Evolutionary conservation across 257 asterid species (phyloP), one percentile per base, ranked within the genome.

Genomic region (Gentiana macrophylla): DNA sequence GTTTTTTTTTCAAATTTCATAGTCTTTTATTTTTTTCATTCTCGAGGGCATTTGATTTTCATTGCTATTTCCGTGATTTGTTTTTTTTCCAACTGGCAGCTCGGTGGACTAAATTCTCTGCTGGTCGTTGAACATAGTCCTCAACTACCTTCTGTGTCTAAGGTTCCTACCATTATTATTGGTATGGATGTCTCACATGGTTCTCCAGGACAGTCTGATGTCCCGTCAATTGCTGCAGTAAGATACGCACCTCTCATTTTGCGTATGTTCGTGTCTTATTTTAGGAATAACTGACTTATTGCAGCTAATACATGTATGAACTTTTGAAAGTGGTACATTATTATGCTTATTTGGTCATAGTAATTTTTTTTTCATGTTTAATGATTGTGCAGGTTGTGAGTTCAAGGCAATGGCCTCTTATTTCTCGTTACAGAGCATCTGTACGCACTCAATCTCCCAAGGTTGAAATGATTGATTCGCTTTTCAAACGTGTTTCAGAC

Each of bases 151-250:
- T 1, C 80, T 67, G 77, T 90, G 35, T 86, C 98, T 0, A 86
- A 82, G 67, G 66, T 58, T 56, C 96, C 98, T 11, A 86, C 98
- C 32, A 61, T 86, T 24, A 84, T 90, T 63, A 79, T 90, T 55
- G 98, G 98, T 46, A 90, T 90, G 98, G 98, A 90, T 49, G 98
- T 90, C 5, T 86, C 96, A 0, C 98, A 90, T 57, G 98, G 96
- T 52, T 90, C 98, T 41, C 98, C 98, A 34, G 98, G 98, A 61
- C 94, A 80, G 69, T 86, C 95, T 35, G 97, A 90, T 70, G 37
- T 86, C 32, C 97, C 97, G 2, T 90, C 97, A 35, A 86, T 90
- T 77, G 97, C 97, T 62, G 97, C 97, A 52, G 97, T 84, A 72
- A 74, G 58, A 57, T 59, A 52, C 52, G 64, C 46, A 32, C n/a